Evolutionary conservation across 352 stramenopile genomes (phyloP), one percentile per base, ranked within the genome.

Genomic region (Elongisporangium undulatum): DNA sequence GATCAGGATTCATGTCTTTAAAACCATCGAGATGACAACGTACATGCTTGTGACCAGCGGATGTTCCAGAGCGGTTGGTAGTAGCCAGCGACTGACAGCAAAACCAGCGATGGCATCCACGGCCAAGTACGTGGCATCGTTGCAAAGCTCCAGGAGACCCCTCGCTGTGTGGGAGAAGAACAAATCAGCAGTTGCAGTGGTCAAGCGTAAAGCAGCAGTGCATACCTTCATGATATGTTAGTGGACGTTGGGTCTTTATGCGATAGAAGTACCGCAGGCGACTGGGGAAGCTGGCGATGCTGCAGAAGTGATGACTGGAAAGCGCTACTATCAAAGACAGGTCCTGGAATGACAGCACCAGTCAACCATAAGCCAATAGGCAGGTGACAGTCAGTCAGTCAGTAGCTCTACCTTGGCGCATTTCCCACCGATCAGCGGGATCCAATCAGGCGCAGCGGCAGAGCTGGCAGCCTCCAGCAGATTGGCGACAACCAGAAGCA

Each of bases 251-350:
- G 19, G 66, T 59, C 26, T 48, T 63, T 22, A 61, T 22, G 17
- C 58, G 45, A 56, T 79, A 74, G 34, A 75, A 69, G 6, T 59
- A 21, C 4, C 62, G 59, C 34, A 82, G 29, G 5, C 58, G 53
- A 16, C 58, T 61, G 2, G 71, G 71, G 15, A 73, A 24, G 53
- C 49, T 70, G 6, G 74, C 62, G 38, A 77, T 51, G 22, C 69
- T 69, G 22, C 68, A 41, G 4, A 75, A 1, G n/a, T 78, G 70
- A 26, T 65, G 67, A 10, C 53, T 65, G 10, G 82, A 38, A 38
- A 85, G 53, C 13, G 67, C 71, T 13, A 81, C 22, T n/a, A 81
- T 82, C 3, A 56, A 67, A 48, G 71, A 85, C 2, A 69, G 54
- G 12, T 77, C 74, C 76, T 86, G 7, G 9, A 17, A 5, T 19